A percentile compares a stretch with the other conserved stretches of the same genome.
Evolutionary conservation across 495 filamentous ascomycete species (phyloP).

Genomic region (Talaromyces nanjingensis): DNA sequence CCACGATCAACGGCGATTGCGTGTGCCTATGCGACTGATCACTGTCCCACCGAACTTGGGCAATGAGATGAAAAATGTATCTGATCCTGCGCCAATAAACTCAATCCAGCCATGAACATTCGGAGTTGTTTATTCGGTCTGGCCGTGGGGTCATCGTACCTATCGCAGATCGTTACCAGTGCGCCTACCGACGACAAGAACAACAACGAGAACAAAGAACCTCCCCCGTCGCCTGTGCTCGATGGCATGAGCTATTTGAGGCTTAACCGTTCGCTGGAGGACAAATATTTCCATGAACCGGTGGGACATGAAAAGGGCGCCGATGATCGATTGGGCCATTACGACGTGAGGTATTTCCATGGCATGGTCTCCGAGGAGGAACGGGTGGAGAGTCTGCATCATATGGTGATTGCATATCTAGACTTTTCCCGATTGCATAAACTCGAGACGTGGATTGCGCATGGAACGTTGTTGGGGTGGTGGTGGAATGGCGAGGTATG

Average conservation of each 20-base stretch:
- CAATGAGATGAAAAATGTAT: neutral
- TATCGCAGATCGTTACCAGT: neutral
- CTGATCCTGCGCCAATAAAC: neutral
- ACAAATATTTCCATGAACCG: conserved; percentile 37
- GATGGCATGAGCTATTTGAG: neutral
- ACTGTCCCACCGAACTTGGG: neutral
- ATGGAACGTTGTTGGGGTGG: conserved; percentile 83
- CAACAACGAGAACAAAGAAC: neutral
- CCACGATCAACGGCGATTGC: neutral
- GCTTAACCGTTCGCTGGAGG: conserved; percentile 21
- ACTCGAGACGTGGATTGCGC: conserved; percentile 80
- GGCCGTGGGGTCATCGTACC: neutral
- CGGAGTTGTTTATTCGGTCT: neutral
- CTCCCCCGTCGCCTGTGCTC: neutral
- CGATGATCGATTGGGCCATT: conserved; percentile 54
- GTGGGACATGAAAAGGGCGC: conserved; percentile 45
- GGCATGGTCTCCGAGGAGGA: conserved; percentile 53
- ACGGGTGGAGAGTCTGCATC: conserved; percentile 53
- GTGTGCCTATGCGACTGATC: neutral
- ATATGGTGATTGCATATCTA: conserved; percentile 70
- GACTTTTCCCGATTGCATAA: conserved; percentile 53
- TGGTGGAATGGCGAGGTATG: conserved; percentile 82
- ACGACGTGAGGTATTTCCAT: conserved; percentile 64
- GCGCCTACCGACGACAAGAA: neutral
- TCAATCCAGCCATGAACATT: neutral